Conservation (phyloP, 2,329 filamentous ascomycete genomes). For the Aureobasidium sp. region DNA sequence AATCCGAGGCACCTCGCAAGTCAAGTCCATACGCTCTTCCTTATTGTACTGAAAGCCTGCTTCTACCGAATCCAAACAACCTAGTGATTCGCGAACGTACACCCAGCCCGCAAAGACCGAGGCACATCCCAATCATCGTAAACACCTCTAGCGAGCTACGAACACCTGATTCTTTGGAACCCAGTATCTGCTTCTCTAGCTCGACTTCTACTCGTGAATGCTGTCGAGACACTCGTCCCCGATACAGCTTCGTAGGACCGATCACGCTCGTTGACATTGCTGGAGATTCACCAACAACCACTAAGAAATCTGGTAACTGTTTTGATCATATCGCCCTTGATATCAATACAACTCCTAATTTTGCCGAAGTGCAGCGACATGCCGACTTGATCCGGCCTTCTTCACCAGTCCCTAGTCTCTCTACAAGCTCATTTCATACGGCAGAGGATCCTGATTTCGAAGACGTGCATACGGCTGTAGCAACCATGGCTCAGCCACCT, state of each 20-base stretch:
- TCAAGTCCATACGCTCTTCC: not conserved
- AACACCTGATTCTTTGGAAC: not conserved
- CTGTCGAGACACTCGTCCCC: not conserved
- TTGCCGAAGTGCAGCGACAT: not conserved
- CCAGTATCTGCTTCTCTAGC: not conserved
- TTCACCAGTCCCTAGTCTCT: not conserved
- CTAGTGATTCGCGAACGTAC: not conserved
- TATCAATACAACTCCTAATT: not conserved
- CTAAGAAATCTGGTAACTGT: no score
- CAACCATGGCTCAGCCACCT: not conserved
- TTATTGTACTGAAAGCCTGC: not conserved
- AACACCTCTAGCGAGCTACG: not conserved
- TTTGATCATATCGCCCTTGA: not conserved
- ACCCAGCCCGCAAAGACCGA: constrained; percentile 3
- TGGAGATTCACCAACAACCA: not conserved
- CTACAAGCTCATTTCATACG: constrained; percentile 3
- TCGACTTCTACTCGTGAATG: not conserved
- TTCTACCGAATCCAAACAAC: not conserved
- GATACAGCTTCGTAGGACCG: not conserved
- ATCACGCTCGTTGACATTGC: constrained; percentile 3
- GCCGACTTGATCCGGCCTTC: not conserved
- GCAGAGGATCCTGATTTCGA: not conserved
- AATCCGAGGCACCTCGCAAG: not conserved
- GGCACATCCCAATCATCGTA: constrained; percentile 3
- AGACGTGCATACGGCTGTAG: not conserved